Evolutionary conservation across 2,329 filamentous ascomycete species (phyloP), one percentile per base, ranked within the genome.

Genomic region (Orbilia brochopaga): DNA sequence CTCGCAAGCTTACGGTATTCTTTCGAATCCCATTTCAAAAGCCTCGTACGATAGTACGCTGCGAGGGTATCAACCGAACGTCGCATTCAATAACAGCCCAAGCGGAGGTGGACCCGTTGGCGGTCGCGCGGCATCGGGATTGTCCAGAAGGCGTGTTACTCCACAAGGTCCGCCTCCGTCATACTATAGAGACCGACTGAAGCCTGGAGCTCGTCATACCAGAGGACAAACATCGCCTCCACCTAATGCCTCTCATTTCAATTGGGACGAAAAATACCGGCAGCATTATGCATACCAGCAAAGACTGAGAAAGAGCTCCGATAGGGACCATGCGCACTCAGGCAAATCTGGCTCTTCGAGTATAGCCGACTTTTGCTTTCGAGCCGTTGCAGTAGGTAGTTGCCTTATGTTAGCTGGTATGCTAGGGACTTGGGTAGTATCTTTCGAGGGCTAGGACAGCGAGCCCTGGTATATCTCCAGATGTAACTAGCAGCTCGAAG

Each of bases 161-260:
- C 97, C 95, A 79, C 86, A 85, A 19, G 93, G 93, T 0, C 93
- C 94, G 2, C 92, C 94, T 56, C 92, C 93, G 0, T 90, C 87
- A 74, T 97, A 97, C 81, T 97, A 91, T 80, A 85, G 88, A 17
- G 87, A 85, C 21, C 44, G 37, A 85, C 90, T 81, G 1, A 85
- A 79, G 87, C 40, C 79, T 80, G 60, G 82, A 83, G 37, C 83
- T 84, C 50, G 84, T 86, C 69, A 82, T 84, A 58, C 72, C 81
- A 76, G 76, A 79, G 83, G 85, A 64, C 80, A 83, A 44, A 82
- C 83, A 4, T 84, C 78, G 32, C 78, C 80, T 1, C 76, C 79
- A 57, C 79, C 81, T 32, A 81, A 85, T 62, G 83, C 91, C 32
- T 86, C 87, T 75, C 90, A 96, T 80, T 99, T 96, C 76, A 88